Base-by-base conservation (phyloP, 371 early-diverging fungal species). In the Nosema muscidifuracis region DNA sequence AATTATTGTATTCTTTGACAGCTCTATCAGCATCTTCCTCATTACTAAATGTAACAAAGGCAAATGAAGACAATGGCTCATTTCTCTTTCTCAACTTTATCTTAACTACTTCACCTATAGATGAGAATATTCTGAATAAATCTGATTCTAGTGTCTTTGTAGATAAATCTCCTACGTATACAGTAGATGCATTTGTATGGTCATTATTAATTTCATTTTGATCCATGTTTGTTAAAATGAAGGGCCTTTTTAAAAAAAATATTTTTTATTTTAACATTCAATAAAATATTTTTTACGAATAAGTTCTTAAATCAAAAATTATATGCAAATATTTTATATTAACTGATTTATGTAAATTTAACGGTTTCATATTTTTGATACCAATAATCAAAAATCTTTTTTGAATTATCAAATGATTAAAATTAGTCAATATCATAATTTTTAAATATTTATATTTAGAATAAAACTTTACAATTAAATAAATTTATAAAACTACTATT, bases 161-260 rank as follows among this genome's bases (percentile, higher is more conserved):
- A 12, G 81, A 76, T 4, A 84, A 31, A 33, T 82, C 77, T 20
- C 82, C 82, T 4, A 77, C 77, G 62, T 80, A 77, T 10, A 83
- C 50, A 13, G 75, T 72, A 16, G 68, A 31, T 42, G 58, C 31
- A 28, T 28, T 16, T 20, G 34, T 42, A 10, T 13, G 44, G 20
- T 38, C 40, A 67, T 57, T 60, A 28, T 66, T 56, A 18, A 38
- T 31, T 60, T 70, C 64, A 30, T 65, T 58, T 30, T 34, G 43
- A 28, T 65, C 67, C 62, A 58, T 69, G 56, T 30, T 62, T 33
- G 28, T 38, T 43, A 36, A 38, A 42, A 50, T 55, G 53, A 62
- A 60, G 60, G 74, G 53, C 38, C 31, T 44, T 71, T 64, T 55
- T 55, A 18, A 43, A 43, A 47, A 40, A 16, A 4, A 31, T 30